These are phyloP conservation scores for Leccinum fuscescens DNA, from an alignment of 1,284 basidiomycete genomes.

Conservation along the genomic window DNA sequence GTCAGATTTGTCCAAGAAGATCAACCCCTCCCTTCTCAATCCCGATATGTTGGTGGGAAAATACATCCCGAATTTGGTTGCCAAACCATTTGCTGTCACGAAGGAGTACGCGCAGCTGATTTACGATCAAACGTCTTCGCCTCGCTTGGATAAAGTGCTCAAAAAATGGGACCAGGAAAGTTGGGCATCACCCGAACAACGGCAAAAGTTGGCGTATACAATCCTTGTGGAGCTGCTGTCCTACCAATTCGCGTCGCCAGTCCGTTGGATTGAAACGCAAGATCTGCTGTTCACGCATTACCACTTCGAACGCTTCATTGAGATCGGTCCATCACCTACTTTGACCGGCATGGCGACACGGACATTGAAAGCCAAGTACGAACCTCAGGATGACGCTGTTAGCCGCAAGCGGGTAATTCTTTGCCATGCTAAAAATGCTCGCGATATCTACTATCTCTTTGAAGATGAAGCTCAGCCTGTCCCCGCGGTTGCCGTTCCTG, in stretches of 20 bases:
- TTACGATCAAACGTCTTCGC: constrained; percentile 92
- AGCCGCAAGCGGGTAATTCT: constrained; percentile 81
- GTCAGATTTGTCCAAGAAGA: constrained; percentile 94
- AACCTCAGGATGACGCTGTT: constrained; percentile 83
- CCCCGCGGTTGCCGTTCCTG: constrained; percentile 41
- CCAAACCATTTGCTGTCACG: constrained; percentile 89
- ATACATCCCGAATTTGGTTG: constrained; percentile 97
- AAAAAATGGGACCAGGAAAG: constrained; percentile 89
- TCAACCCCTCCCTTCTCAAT: constrained; percentile 87
- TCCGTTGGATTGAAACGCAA: constrained; percentile 99
- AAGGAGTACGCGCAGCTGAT: constrained; percentile 93
- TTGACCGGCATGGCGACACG: constrained; percentile 93
- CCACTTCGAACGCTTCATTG: constrained; percentile 91
- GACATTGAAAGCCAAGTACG: constrained; percentile 96
- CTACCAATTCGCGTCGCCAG: constrained; percentile 95
- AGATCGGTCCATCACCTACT: constrained; percentile 94
- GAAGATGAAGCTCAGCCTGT: constrained; percentile 76
- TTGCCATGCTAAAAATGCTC: constrained; percentile 93
- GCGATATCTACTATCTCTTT: constrained; percentile 97
- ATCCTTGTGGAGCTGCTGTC: constrained; percentile 96
- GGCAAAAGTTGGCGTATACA: constrained; percentile 91
- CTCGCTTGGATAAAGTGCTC: constrained; percentile 89
- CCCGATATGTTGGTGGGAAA: constrained; percentile 90
- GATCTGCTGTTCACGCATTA: constrained; percentile 90
- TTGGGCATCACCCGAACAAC: constrained; percentile 81